These are phyloP conservation scores for Yamadazyma triangularis DNA, from an alignment of 1,139 yeast genomes.

Conservation along the genomic window DNA sequence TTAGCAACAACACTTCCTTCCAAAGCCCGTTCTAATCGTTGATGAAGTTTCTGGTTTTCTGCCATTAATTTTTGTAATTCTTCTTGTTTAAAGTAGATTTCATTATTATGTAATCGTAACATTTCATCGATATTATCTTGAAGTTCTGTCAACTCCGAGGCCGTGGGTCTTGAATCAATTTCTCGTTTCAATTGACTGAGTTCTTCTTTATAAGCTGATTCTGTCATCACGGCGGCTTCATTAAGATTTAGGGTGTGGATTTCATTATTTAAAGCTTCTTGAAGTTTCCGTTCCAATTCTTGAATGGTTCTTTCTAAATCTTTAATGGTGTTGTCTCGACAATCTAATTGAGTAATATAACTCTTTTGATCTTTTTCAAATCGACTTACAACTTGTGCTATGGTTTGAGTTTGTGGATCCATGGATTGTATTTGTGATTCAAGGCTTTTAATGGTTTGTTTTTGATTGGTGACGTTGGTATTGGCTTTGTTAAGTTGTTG, in stretches of 20 bases:
- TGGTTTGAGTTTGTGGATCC: conserved; percentile 1
- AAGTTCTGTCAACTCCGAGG: conserved; percentile 27
- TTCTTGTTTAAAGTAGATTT: conserved; percentile 25
- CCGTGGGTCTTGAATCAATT: conserved; percentile 27
- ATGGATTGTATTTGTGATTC: conserved; percentile 2
- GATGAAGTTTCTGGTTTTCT: conserved; percentile 18
- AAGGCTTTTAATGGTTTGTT: conserved; percentile 9
- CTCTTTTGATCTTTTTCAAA: conserved; percentile 1
- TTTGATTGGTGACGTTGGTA: conserved; percentile 8
- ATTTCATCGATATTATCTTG: conserved; percentile 29
- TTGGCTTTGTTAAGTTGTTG: conserved; percentile 12
- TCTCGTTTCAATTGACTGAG: conserved; percentile 21
- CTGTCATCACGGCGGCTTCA: conserved; percentile 13
- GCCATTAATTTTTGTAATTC: conserved; percentile 19
- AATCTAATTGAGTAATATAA: conserved; percentile 2
- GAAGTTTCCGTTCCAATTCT: conserved; percentile 12
- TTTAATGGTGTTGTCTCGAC: conserved; percentile 8
- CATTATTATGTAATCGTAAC: conserved; percentile 27
- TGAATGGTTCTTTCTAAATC: conserved; percentile 8
- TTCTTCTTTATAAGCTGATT: conserved; percentile 8
- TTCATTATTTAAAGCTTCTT: conserved; percentile 13
- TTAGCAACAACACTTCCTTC: conserved; percentile 10
- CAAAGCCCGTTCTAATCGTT: conserved; percentile 11
- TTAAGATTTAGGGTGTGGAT: conserved; percentile 11
- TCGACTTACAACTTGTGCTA: conserved; percentile 1